Evolutionary conservation across 805 yeast species (phyloP).

Genomic region (Cyberlindnera maritima): DNA sequence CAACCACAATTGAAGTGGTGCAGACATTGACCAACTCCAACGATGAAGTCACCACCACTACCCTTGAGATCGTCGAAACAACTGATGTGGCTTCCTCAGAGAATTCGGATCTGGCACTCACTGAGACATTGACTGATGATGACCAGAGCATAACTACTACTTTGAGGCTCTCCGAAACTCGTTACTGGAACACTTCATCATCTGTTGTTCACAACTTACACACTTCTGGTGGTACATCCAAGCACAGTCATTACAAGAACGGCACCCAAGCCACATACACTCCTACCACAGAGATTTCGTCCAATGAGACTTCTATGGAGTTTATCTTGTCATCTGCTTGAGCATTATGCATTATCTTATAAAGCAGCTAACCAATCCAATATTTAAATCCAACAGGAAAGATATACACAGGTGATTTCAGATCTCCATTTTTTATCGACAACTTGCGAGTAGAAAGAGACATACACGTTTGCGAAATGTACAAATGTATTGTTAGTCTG

Average conservation of each 20-base stretch:
- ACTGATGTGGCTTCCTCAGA: background rate
- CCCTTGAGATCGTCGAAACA: background rate
- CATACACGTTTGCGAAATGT: too few relatives aligned
- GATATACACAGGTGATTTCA: too few relatives aligned
- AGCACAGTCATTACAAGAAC: background rate
- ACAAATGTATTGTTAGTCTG: too few relatives aligned
- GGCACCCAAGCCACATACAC: slow-evolving; percentile 2
- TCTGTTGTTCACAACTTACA: background rate
- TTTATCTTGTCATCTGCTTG: too few relatives aligned
- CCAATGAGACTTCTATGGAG: too few relatives aligned
- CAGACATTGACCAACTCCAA: background rate
- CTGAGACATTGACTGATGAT: background rate
- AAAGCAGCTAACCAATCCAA: too few relatives aligned
- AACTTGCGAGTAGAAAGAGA: too few relatives aligned
- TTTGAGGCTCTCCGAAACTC: background rate
- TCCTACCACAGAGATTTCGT: background rate
- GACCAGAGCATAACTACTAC: background rate
- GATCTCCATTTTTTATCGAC: too few relatives aligned
- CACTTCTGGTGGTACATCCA: background rate
- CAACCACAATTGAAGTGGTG: background rate
- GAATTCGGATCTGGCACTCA: background rate
- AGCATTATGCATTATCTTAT: too few relatives aligned
- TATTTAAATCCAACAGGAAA: too few relatives aligned
- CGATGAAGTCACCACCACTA: background rate
- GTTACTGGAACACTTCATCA: slow-evolving; percentile 4